phyloP scores from a whole-genome alignment of 2,329 filamentous ascomycete genomes.

The Pseudonectria buxi region DNA sequence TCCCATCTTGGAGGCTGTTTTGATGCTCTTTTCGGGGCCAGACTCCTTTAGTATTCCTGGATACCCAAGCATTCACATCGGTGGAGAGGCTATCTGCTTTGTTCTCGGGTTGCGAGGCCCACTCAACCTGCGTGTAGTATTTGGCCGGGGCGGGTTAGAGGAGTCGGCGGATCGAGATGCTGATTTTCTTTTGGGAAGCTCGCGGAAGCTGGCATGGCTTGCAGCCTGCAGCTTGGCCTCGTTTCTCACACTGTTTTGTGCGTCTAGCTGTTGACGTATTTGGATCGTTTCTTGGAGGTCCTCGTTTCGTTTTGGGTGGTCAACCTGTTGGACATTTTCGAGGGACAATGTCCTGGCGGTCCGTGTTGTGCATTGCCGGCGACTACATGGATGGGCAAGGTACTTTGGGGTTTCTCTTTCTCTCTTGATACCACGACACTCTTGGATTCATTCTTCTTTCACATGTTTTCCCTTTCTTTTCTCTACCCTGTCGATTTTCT shows the following conservation, averaged over 20 bases:
- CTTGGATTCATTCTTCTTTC: constrained; percentile 1
- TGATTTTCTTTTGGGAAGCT: constrained; percentile 7
- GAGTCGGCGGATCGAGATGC: constrained; percentile 26
- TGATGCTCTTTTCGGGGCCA: constrained; percentile 11
- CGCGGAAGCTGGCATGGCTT: constrained; percentile 11
- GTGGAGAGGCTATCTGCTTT: constrained; percentile 31
- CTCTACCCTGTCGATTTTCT: too few species aligned
- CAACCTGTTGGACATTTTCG: too few species aligned
- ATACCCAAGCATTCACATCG: constrained; percentile 30
- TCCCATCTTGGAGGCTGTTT: constrained; percentile 13
- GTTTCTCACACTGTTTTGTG: too few species aligned
- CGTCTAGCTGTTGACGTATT: too few species aligned
- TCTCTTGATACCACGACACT: too few species aligned
- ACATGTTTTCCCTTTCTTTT: constrained; percentile 5
- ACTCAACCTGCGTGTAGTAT: constrained; percentile 28
- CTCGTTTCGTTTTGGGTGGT: too few species aligned
- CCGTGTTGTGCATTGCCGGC: too few species aligned
- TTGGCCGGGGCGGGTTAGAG: constrained; percentile 32
- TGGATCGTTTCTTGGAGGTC: too few species aligned
- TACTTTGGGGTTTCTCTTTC: too few species aligned
- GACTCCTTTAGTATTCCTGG: constrained; percentile 26
- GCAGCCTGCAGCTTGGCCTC: constrained; percentile 1
- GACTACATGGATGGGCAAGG: too few species aligned
- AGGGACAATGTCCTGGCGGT: too few species aligned
- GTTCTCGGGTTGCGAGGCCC: constrained; percentile 19